Conservation (phyloP, 305 asterid species). For the Solanum hybrid region DNA sequence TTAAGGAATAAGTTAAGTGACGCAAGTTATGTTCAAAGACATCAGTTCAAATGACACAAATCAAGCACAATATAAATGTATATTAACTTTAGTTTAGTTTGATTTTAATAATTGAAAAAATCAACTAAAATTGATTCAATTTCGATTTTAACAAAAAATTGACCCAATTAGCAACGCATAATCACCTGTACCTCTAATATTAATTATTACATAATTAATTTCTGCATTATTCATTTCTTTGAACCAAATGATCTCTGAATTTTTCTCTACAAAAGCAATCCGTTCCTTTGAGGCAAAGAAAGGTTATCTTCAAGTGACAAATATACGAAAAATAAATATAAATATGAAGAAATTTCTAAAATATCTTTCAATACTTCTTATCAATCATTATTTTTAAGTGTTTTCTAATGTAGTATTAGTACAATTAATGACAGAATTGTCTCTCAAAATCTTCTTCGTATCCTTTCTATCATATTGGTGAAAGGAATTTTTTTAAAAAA, state of each 20-base stretch:
- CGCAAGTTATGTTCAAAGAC: background rate
- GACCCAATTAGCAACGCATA: background rate
- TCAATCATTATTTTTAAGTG: background rate
- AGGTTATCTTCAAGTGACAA: background rate
- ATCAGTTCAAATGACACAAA: background rate
- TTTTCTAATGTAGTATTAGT: background rate
- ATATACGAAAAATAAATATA: background rate
- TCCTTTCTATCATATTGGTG: background rate
- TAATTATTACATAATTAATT: background rate
- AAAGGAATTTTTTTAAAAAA: background rate
- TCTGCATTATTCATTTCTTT: background rate
- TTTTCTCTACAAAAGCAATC: background rate
- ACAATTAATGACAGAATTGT: background rate
- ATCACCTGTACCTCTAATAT: background rate
- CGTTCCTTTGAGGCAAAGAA: background rate
- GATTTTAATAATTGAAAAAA: background rate
- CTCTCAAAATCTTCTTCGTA: background rate
- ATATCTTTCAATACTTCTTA: background rate
- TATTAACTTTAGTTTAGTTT: background rate
- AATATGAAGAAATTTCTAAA: too few relatives aligned
- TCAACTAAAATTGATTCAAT: background rate
- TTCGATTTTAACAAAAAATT: background rate
- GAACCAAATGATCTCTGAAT: background rate
- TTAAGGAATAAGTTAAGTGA: background rate
- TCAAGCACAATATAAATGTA: background rate